phyloP scores from a whole-genome alignment of 768 basidiomycete species.

The Termitomyces sp. region DNA sequence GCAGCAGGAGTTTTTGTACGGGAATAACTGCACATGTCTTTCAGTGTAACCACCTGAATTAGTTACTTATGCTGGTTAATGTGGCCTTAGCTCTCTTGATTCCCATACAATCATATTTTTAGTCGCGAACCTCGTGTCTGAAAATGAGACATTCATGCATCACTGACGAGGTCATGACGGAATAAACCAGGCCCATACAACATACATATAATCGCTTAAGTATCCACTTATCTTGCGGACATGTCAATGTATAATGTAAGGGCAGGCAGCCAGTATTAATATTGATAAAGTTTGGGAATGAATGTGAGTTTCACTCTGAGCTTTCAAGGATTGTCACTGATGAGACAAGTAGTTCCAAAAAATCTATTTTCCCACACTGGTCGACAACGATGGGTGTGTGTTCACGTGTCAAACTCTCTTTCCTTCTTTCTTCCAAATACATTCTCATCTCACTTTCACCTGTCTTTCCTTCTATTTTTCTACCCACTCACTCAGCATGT shows the following conservation, averaged over 20 bases:
- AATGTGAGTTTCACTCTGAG: too few species aligned
- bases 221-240: too few species aligned
- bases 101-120: not conserved
- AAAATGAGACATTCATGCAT: not conserved
- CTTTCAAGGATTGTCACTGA: too few species aligned
- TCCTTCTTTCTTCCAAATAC: constrained; percentile 4
- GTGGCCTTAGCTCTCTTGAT: not conserved
- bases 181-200: too few species aligned
- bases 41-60: not conserved
- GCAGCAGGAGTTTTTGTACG: constrained; percentile 72
- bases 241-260: too few species aligned
- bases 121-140: not conserved
- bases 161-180: too few species aligned
- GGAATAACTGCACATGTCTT: constrained; percentile 27
- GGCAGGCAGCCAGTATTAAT: too few species aligned
- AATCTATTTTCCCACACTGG: not conserved
- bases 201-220: too few species aligned
- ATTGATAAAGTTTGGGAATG: too few species aligned
- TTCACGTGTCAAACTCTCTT: not conserved
- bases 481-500: constrained; percentile 22
- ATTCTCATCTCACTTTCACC: constrained; percentile 13
- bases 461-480: constrained; percentile 20
- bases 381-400: not conserved
- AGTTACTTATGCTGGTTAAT: not conserved
- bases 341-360: too few species aligned